Base-by-base conservation (phyloP, 2,329 filamentous ascomycete genomes). In the Talaromyces funiculosus region DNA sequence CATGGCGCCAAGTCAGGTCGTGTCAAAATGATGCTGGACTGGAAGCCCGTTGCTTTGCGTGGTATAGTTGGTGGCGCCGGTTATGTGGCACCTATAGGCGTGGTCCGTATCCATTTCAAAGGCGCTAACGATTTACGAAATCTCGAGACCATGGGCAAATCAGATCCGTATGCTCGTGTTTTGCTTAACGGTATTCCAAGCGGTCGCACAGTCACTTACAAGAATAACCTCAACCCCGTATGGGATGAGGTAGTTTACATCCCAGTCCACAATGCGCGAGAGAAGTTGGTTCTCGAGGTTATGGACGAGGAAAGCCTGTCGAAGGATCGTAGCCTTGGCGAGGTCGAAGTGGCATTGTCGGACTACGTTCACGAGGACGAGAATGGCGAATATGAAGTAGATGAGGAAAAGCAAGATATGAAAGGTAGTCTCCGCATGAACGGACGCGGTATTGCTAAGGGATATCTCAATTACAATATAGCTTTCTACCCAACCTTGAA, bases 171-270 rank as follows among this genome's bases (percentile, higher is more conserved):
- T 69, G 90, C 87, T 22, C 88, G 93, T 43, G 89, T 97, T 1
- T 76, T 97, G 57, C 82, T 97, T 7, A 96, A 92, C 53, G 93
- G 94, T 49, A 86, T 97, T 60, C 89, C 94, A 71, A 96, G 93
- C 74, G 92, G 85, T 9, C 86, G 92, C 61, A 97, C 94, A 2
- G 94, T 99, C 55, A 97, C 93, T 0, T 96, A 94, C 80, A 87
- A 91, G 72, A 99, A 96, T 77, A 95, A 97, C 64, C 85, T 99
- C 61, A 91, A 96, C 72, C 94, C 94, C 1, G 89, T 94, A 57
- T 99, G 90, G 87, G 92, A 99, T 69, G 94, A 99, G 75, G 87
- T 99, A 24, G 84, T 97, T 22, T 99, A 99, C 71, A 83, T 99
- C 0, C 93, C 95, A 1, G 84, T 99, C 61, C 93, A 97, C 73